Conservation (phyloP, 2,329 filamentous ascomycete species). For the Fusarium nygamai region DNA sequence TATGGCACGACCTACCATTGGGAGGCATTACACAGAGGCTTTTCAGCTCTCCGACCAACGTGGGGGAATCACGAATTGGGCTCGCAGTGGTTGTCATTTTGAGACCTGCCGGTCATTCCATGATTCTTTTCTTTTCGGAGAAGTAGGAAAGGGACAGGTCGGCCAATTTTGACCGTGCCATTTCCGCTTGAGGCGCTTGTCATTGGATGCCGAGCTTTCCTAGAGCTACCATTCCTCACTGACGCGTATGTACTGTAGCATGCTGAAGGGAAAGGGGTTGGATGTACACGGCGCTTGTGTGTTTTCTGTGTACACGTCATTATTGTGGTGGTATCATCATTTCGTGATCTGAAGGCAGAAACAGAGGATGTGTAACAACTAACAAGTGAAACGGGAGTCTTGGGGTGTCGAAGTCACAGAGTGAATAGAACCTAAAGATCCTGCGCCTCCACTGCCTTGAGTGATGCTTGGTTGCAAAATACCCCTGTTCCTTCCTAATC, state of each 20-base stretch:
- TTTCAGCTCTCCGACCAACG: slow-evolving; percentile 2
- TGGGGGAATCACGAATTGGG: slow-evolving; percentile 9
- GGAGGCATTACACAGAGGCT: not conserved
- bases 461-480: not conserved
- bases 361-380: not conserved
- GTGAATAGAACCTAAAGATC: not conserved
- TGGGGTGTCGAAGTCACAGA: not conserved
- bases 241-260: not conserved
- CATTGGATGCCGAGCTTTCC: slow-evolving; percentile 38
- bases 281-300: slow-evolving; percentile 10
- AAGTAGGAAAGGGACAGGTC: not conserved
- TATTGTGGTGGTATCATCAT: not conserved
- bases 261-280: slow-evolving; percentile 17
- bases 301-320: not conserved
- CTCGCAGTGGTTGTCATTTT: slow-evolving; percentile 11
- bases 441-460: not conserved
- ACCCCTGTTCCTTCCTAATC: slow-evolving; percentile 7
- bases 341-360: not conserved
- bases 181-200: slow-evolving; percentile 28
- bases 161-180: slow-evolving; percentile 19
- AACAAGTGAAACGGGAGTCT: not conserved
- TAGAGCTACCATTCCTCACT: slow-evolving; percentile 21
- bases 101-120: slow-evolving; percentile 1
- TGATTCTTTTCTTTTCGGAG: not conserved
- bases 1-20: slow-evolving; percentile 8